These are phyloP conservation scores for Pelargonium hybrid DNA, from an alignment of 441 rosid genomes.

Conservation along the genomic window DNA sequence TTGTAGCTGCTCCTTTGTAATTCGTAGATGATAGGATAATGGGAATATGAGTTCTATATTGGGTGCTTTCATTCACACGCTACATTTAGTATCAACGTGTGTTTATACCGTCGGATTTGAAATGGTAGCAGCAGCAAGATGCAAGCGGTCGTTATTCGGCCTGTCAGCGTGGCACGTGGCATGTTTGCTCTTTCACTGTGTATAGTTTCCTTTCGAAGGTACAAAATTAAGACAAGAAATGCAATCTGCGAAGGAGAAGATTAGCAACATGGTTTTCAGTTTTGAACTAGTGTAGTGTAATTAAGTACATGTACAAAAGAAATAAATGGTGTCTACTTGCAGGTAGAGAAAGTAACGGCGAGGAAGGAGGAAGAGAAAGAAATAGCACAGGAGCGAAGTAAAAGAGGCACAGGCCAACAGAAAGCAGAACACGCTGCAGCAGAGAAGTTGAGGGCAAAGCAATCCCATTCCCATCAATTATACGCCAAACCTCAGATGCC, in stretches of 20 bases:
- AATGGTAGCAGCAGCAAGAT: too few species aligned
- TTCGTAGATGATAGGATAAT: background rate
- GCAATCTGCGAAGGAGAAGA: background rate
- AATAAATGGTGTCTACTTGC: background rate
- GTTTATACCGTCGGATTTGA: background rate
- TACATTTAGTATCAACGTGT: background rate
- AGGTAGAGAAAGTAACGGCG: constrained; percentile 27
- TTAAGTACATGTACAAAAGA: too few species aligned
- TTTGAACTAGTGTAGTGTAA: too few species aligned
- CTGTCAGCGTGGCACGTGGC: too few species aligned
- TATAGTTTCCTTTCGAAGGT: too few species aligned
- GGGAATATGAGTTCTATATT: background rate
- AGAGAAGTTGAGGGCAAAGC: constrained; percentile 8
- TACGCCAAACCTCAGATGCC: too few species aligned
- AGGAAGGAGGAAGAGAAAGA: constrained; percentile 43
- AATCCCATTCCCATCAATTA: too few species aligned
- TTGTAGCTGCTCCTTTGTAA: background rate
- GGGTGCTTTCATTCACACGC: background rate
- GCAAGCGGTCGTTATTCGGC: too few species aligned
- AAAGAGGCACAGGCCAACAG: constrained; percentile 43
- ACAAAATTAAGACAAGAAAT: too few species aligned
- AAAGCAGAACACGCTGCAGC: constrained; percentile 18
- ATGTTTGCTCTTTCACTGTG: background rate
- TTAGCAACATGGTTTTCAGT: background rate
- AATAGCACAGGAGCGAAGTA: constrained; percentile 41